These are phyloP conservation scores for Agastache rugosa DNA, from an alignment of 257 asterid genomes.

Conservation along the genomic window DNA sequence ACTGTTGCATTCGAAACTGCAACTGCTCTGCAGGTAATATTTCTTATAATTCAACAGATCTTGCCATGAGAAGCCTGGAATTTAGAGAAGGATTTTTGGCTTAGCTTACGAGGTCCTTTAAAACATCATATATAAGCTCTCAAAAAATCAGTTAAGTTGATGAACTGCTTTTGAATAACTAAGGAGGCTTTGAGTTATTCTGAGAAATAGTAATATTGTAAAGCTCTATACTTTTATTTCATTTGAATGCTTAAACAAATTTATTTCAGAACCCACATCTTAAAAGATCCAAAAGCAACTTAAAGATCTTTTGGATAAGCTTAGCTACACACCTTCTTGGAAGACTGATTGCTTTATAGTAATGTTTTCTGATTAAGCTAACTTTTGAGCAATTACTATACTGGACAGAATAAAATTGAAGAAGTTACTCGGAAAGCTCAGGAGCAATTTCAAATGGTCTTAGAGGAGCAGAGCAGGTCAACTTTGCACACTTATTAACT, in stretches of 20 bases:
- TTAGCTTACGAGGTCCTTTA: neutral
- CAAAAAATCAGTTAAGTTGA: neutral
- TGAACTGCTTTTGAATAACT: neutral
- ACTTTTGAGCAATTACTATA: constrained; percentile 40
- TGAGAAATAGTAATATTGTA: neutral
- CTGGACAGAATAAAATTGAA: constrained; percentile 85
- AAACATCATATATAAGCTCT: neutral
- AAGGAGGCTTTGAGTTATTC: neutral
- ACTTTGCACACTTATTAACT: constrained; percentile 25
- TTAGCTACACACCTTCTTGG: neutral
- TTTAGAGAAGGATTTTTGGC: neutral
- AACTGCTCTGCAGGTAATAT: constrained; percentile 84
- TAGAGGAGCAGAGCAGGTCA: constrained; percentile 97
- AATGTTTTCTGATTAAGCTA: constrained; percentile 42
- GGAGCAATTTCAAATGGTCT: constrained; percentile 97
- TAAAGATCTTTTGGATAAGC: neutral
- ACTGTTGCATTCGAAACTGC: constrained; percentile 96
- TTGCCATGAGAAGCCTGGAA: constrained; percentile 23
- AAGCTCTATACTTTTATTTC: neutral
- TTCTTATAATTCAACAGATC: constrained; percentile 25
- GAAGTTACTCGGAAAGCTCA: constrained; percentile 96
- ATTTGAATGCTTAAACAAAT: constrained; percentile 7
- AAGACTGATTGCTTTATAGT: constrained; percentile 20
- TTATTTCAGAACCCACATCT: neutral
- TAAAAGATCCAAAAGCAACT: constrained; percentile 6